Conservation (phyloP, 176 grass and related monocot genomes). For the Poa pratensis region DNA sequence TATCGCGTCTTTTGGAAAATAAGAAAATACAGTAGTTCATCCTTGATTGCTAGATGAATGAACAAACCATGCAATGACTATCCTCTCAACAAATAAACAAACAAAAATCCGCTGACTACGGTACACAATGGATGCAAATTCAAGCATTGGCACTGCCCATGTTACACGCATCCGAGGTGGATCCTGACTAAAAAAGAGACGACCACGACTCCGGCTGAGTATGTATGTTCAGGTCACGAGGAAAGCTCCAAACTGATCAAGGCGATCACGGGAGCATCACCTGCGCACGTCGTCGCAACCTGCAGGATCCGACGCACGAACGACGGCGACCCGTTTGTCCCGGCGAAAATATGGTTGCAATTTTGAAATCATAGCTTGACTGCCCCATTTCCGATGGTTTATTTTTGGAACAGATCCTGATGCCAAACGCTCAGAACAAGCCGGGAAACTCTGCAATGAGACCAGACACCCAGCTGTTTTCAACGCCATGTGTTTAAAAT, state of each 20-base stretch:
- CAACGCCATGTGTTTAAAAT: background rate
- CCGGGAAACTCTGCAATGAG: background rate
- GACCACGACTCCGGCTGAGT: background rate
- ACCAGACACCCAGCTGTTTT: background rate
- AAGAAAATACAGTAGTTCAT: too few relatives aligned
- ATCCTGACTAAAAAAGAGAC: background rate
- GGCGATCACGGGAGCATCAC: background rate
- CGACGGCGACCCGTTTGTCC: slow-evolving; percentile 27
- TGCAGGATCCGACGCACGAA: slow-evolving; percentile 12
- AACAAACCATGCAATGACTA: too few relatives aligned
- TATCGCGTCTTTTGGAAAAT: too few relatives aligned
- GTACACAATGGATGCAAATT: too few relatives aligned
- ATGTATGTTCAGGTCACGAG: background rate
- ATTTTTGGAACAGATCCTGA: background rate
- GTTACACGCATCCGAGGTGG: slow-evolving; percentile 1
- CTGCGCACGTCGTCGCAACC: background rate
- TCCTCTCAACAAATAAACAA: too few relatives aligned
- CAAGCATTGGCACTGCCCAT: too few relatives aligned
- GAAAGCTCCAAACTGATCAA: too few relatives aligned
- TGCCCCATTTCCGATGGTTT: too few relatives aligned
- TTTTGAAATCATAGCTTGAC: too few relatives aligned
- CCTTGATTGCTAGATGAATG: too few relatives aligned
- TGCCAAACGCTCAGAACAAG: background rate
- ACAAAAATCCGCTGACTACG: too few relatives aligned
- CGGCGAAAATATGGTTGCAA: too few relatives aligned